Evolutionary conservation across 1,139 yeast genomes (phyloP), one percentile per base, ranked within the genome.

Genomic region (Geotrichum fermentans): DNA sequence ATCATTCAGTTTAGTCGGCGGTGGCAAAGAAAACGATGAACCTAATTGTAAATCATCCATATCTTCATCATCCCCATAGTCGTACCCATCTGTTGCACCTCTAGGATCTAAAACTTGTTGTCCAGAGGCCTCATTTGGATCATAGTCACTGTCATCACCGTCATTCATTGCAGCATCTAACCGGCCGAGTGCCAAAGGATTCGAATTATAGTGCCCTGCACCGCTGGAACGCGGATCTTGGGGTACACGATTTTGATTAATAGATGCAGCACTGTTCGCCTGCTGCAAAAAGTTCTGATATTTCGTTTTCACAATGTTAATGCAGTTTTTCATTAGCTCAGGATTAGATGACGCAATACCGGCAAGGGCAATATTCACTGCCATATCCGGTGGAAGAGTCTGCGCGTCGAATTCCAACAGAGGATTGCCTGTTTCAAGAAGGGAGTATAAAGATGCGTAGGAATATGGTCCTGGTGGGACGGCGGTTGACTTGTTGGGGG

Each of bases 371-470:
- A 83, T 82, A 41, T 78, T 75, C 30, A 76, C 74, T 49, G 88
- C 77, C 3, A 83, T 73, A 50, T 81, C 79, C 33, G 75, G 76
- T 1, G 94, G 85, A 14, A 90, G 70, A 7, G 78, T 70, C 6
- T 86, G 74, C 45, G 88, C 78, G 63, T 89, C 92, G 60, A 87
- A 83, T 44, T 74, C 72, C 24, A 79, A 77, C 43, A 82, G 65
- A 43, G 82, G 80, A 62, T 83, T 81, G 30, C 68, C 65, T 2
- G 81, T 71, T 46, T 79, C 83, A 52, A 83, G 81, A 51, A 90
- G 72, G 39, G 82, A 78, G 63, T 80, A 90, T 35, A 70, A 52
- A 6, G 65, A 58, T 20, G 68, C 59, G 42, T 61, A 65, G 3
- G 70, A 66, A 34, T 58, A 63, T 0, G 62, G 61, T 1, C 67